A percentile compares a stretch with the other conserved stretches of the same genome.
phyloP scores from a whole-genome alignment of 768 basidiomycete species.

The Tubosaeta sp. region DNA sequence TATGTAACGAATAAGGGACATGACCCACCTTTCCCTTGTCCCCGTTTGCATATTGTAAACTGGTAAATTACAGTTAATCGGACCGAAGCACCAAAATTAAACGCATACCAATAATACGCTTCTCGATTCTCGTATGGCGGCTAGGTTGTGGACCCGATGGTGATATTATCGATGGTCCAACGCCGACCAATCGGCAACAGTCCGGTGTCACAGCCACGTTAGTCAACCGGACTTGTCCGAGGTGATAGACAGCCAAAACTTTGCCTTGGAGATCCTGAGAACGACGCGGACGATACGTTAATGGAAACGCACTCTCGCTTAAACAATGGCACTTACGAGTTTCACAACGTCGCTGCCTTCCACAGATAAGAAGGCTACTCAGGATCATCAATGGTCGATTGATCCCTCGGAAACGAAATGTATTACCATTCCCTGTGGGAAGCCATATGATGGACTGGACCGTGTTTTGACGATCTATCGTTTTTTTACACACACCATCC shows the following conservation, averaged over 20 bases:
- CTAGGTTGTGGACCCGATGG: slow-evolving; percentile 43
- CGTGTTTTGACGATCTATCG: slow-evolving; percentile 43
- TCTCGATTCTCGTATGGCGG: slow-evolving; percentile 46
- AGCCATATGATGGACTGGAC: slow-evolving; percentile 54
- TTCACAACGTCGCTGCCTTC: slow-evolving; percentile 46
- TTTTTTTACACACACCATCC: slow-evolving; percentile 49
- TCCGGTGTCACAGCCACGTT: slow-evolving; percentile 50
- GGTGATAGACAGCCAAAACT: slow-evolving; percentile 39
- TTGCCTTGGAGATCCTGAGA: slow-evolving; percentile 43
- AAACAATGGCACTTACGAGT: slow-evolving; percentile 30
- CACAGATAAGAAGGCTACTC: slow-evolving; percentile 48
- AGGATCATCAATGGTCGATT: slow-evolving; percentile 11
- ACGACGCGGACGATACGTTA: slow-evolving; percentile 11
- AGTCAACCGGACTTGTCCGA: slow-evolving; percentile 44
- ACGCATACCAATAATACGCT: slow-evolving; percentile 47
- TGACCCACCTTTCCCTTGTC: slow-evolving; percentile 41
- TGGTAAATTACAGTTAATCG: slow-evolving; percentile 18
- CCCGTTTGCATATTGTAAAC: slow-evolving; percentile 46
- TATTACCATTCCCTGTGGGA: slow-evolving; percentile 43
- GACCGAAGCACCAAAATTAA: neutral
- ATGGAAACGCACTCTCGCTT: slow-evolving; percentile 6
- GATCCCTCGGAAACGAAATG: slow-evolving; percentile 3
- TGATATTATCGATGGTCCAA: slow-evolving; percentile 44
- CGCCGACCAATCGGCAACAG: slow-evolving; percentile 42
- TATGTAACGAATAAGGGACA: neutral